Base-by-base conservation (phyloP, 179 eudicot genomes). In the Beta macrorhiza region DNA sequence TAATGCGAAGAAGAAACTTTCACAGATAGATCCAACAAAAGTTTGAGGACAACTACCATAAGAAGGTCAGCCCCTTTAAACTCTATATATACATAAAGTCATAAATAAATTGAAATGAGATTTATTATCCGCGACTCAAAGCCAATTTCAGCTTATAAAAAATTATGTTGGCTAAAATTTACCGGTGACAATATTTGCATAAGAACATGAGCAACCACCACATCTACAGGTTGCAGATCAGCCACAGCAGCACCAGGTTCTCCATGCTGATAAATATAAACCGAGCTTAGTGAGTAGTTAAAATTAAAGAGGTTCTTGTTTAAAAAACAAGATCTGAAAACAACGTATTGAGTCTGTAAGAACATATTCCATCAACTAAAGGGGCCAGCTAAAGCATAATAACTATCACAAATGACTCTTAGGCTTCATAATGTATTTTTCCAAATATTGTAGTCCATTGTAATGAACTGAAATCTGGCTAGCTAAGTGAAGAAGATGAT, bases 181-280 rank as follows among this genome's bases (percentile, higher is more conserved):
- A 96, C 99, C 91, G 80, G 74, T 82, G 98, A 92, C 72, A 96
- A 84, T 80, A 96, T 96, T 79, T 91, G 90, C 83, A 79, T 83
- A 79, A 96, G 95, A 90, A 92, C 91, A 89, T 92, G 99, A 86
- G 92, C 89, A 81, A 96, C 93, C 75, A 96, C 87, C 75, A 89
- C 82, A 84, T 94, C 98, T 78, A 86, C 98, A 72, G 97, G 93
- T 89, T 96, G 96, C 79, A 92, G 53, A 83, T 94, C 98, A 82
- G 93, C 92, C 78, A 94, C 97, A 86, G 96, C 94, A 87, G 97
- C 97, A 82, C 99, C 99, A 78, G 93, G 92, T 88, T 96, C 98
- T 71, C 99, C 99, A 87, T 96, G 99, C 99, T 96, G 94, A 84
- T 86, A 87, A 14, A 55, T 25, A 53, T 44, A 59, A 78, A 69